Conservation (phyloP, 1,284 basidiomycete species). For the Kalmanozyma brasiliensis region DNA sequence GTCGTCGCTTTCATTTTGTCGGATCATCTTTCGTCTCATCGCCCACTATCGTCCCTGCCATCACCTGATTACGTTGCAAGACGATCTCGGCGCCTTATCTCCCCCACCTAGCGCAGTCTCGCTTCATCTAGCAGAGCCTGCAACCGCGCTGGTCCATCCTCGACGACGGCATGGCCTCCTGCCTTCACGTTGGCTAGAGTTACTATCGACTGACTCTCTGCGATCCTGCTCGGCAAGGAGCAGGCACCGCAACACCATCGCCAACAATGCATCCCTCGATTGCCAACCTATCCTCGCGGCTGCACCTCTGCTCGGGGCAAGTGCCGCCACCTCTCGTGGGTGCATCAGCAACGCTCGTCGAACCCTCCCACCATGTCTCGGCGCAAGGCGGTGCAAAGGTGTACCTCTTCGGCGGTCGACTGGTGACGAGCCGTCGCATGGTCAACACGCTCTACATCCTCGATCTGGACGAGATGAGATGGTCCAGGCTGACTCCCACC, state of each 20-base stretch:
- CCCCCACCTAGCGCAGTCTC: too few relatives aligned
- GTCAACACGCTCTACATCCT: constrained; percentile 58
- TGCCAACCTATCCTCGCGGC: constrained; percentile 46
- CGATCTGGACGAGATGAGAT: constrained; percentile 53
- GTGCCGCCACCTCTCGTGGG: constrained; percentile 62
- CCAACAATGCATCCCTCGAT: constrained; percentile 49
- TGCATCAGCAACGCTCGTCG: constrained; percentile 58
- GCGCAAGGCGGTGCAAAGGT: constrained; percentile 19
- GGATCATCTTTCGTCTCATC: too few relatives aligned
- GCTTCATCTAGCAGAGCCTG: neutral
- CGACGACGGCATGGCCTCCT: too few relatives aligned
- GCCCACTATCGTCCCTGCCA: too few relatives aligned
- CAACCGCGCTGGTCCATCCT: constrained; percentile 1
- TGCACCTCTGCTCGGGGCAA: constrained; percentile 52
- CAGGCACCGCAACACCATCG: neutral
- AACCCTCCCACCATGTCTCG: constrained; percentile 19
- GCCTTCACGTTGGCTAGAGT: too few relatives aligned
- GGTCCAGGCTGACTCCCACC: constrained; percentile 35
- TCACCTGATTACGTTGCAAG: too few relatives aligned
- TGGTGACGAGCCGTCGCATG: constrained; percentile 61
- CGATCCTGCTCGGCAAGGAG: neutral
- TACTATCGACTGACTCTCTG: neutral
- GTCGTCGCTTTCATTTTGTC: too few relatives aligned
- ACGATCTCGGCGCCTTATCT: too few relatives aligned
- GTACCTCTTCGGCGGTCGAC: constrained; percentile 62